Base-by-base conservation (phyloP, 768 basidiomycete genomes). In the Hirschioporus abietinus region DNA sequence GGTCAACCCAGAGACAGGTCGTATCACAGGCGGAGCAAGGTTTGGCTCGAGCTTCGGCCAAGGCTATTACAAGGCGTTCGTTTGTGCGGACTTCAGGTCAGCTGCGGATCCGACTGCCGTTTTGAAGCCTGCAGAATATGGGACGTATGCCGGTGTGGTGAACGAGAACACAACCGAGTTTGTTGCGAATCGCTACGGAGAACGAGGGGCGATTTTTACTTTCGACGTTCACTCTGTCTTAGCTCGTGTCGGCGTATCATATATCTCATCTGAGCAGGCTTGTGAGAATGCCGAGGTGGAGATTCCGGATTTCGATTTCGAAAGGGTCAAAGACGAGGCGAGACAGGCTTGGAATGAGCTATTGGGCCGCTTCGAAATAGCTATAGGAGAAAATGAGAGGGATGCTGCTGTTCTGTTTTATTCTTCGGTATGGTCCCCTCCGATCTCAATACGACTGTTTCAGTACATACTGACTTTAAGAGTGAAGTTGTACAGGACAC, bases 211-310 rank as follows among this genome's bases (percentile, higher is more conserved):
- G 4, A 61, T 61, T 61, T 61, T 61, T 8, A 61, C 60, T 12
- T 61, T 61, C 17, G 60, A 34, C 23, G 25, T 17, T n/a, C 18
- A 24, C 20, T 17, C 58, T 23, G 60, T 68, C 23, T 52, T 61
- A 12, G 59, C 64, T 18, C 67, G 67, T 18, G 65, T 66, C 8
- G 67, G 67, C 10, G 65, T 68, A 20, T 68, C 67, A 3, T 66
- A 66, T 23, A 34, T 60, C 9, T 68, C 67, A 20, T 24, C 35
- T 24, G 67, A 66, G 9, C 67, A 68, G 52, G 67, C 67, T 7
- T 68, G 67, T 60, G 30, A n/a, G 58, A 68, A 68, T 60, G 65
- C 65, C 18, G 65, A 68, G 36, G 30, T 17, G 36, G 67, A 68
- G 34, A 68, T 68, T 1, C 61, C 61, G 15, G 58, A 52, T 1